These are phyloP conservation scores for Karstenula rhodostoma DNA, from an alignment of 2,329 filamentous ascomycete species.

Conservation along the genomic window DNA sequence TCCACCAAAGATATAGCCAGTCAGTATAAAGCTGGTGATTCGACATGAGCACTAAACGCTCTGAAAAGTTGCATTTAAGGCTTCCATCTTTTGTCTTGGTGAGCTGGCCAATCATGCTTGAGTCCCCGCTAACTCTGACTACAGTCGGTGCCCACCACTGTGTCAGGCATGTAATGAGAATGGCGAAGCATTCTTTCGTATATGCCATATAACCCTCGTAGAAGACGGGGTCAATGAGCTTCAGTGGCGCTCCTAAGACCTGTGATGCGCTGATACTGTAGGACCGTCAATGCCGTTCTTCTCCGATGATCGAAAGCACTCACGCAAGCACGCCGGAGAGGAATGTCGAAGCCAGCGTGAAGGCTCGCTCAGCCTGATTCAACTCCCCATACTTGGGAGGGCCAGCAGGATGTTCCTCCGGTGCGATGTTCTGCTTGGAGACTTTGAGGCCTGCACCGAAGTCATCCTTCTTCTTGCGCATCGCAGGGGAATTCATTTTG, in stretches of 20 bases:
- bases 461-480: slow-evolving; percentile 44
- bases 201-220: slow-evolving; percentile 89
- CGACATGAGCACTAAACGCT: slow-evolving; percentile 82
- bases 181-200: slow-evolving; percentile 84
- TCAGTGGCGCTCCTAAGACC: slow-evolving; percentile 77
- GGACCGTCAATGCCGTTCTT: slow-evolving; percentile 22
- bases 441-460: slow-evolving; percentile 55
- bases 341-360: slow-evolving; percentile 60
- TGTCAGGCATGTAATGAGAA: slow-evolving; percentile 80
- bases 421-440: slow-evolving; percentile 49
- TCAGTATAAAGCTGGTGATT: slow-evolving; percentile 92
- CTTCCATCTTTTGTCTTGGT: slow-evolving; percentile 73
- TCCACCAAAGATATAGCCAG: slow-evolving; percentile 94
- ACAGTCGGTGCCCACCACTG: slow-evolving; percentile 88
- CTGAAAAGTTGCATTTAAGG: slow-evolving; percentile 80
- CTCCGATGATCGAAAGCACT: slow-evolving; percentile 18
- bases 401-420: slow-evolving; percentile 52
- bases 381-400: slow-evolving; percentile 56
- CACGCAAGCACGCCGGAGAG: slow-evolving; percentile 59
- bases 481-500: slow-evolving; percentile 27
- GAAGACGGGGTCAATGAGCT: slow-evolving; percentile 76
- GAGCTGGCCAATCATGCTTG: slow-evolving; percentile 79
- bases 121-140: slow-evolving; percentile 84
- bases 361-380: slow-evolving; percentile 59
- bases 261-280: slow-evolving; percentile 70